A percentile compares a stretch with the other conserved stretches of the same genome.
phyloP scores from a whole-genome alignment of 176 grass and related monocot genomes.

The Cenchrus purpureus region DNA sequence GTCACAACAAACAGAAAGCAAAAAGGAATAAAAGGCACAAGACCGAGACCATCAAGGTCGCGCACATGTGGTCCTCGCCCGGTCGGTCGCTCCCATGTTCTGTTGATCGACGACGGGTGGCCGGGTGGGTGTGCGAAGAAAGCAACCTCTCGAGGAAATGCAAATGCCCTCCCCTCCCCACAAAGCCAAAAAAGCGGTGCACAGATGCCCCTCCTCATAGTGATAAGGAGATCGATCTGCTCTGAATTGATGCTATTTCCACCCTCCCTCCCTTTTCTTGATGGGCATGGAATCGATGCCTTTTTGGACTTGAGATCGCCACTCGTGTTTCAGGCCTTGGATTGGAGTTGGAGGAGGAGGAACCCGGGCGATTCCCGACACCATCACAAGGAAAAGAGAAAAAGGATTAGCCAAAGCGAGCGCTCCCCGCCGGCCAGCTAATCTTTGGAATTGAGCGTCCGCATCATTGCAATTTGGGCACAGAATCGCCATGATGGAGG shows the following conservation, averaged over 20 bases:
- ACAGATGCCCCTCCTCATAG: background rate
- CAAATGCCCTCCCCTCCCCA: background rate
- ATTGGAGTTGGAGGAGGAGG: background rate
- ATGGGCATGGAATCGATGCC: background rate
- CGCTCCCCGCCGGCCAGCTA: background rate
- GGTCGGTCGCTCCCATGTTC: background rate
- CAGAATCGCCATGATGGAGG: constrained; percentile 31
- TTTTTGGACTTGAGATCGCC: background rate
- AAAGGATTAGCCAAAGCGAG: background rate
- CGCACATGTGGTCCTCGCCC: constrained; percentile 3
- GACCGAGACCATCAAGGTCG: background rate
- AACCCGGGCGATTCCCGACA: constrained; percentile 33
- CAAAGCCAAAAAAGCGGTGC: constrained; percentile 35
- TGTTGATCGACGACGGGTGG: background rate
- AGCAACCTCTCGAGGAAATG: constrained; percentile 31
- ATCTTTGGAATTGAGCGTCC: background rate
- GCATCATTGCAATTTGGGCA: constrained; percentile 10
- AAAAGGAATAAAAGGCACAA: background rate
- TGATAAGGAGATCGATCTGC: background rate
- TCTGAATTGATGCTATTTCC: background rate
- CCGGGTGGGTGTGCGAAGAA: constrained; percentile 22
- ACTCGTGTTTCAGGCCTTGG: constrained; percentile 34
- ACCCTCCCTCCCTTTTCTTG: background rate
- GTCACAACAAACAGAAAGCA: background rate
- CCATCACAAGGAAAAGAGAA: background rate